Evolutionary conservation across 2,329 filamentous ascomycete genomes (phyloP), one percentile per base, ranked within the genome.

Genomic region (Neofusicoccum umdonicola): DNA sequence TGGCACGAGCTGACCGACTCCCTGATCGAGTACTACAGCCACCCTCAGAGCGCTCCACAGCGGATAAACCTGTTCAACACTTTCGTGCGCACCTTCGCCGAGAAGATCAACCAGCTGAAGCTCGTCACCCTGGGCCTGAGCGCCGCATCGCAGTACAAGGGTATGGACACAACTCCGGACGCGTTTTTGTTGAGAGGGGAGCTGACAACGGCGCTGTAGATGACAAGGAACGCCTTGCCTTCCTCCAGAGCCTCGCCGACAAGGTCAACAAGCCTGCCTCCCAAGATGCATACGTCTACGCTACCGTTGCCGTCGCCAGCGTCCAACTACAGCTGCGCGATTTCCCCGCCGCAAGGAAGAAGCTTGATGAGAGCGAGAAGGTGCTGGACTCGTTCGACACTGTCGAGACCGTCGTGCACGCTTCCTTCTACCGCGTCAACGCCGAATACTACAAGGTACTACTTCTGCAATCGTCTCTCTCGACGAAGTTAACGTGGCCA

Each of bases 41-140:
- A 91, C 71, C 85, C 90, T 50, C 87, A 89, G 75, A 98, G 93
- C 79, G 90, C 88, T 64, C 84, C 87, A 65, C 92, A 96, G 81
- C 90, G 94, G 74, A 86, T 99, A 81, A 84, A 88, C 66, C 90
- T 99, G 79, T 99, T 95, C 85, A 92, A 95, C 81, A 88, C 88
- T 72, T 99, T 99, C 83, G 90, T 99, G 79, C 87, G 94, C 78
- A 95, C 90, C 79, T 99, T 99, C 76, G 92, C 93, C 69, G 93
- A 97, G 77, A 97, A 96, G 85, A 97, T 99, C 84, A 99, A 98
- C 82, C 94, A 98, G 83, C 85, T 99, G 68, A 97, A 97, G 85
- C 89, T 98, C 70, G 95, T 99, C 70, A 90, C 91, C 69, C 83
- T 99, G 70, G 95, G 93, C 15, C 82, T 98, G 76, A 91, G 90